Evolutionary conservation across 2,329 filamentous ascomycete species (phyloP).

Genomic region (Arthrobotrys entomopaga): DNA sequence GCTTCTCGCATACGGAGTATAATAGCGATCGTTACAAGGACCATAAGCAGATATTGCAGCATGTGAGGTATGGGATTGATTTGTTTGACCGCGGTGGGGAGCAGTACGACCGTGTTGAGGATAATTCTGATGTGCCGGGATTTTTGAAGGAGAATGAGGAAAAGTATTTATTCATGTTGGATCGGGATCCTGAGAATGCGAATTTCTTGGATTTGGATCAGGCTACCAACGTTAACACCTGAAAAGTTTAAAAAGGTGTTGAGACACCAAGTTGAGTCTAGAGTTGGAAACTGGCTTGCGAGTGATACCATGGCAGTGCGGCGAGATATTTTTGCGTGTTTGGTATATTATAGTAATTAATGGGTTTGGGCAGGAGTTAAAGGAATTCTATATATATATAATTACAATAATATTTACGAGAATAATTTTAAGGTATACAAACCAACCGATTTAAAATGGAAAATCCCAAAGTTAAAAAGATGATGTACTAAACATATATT

Average conservation of each 20-base stretch:
- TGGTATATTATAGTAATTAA: not conserved
- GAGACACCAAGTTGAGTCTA: not conserved
- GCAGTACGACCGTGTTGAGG: constrained; percentile 65
- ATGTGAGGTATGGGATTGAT: constrained; percentile 68
- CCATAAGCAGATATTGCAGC: constrained; percentile 65
- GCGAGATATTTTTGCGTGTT: not conserved
- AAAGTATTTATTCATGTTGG: not conserved
- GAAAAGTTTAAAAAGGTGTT: too few species aligned
- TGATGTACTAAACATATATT: too few species aligned
- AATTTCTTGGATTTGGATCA: not conserved
- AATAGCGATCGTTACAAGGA: constrained; percentile 67
- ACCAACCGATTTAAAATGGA: too few species aligned
- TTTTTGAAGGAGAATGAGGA: constrained; percentile 61
- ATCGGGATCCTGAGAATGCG: constrained; percentile 1
- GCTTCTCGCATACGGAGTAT: constrained; percentile 69
- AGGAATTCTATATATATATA: not conserved
- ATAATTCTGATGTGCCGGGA: constrained; percentile 68
- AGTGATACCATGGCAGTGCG: too few species aligned
- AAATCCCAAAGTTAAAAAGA: too few species aligned
- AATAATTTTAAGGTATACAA: too few species aligned
- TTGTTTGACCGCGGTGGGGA: constrained; percentile 68
- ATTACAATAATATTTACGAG: not conserved
- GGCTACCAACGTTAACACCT: not conserved
- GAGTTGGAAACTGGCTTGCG: too few species aligned
- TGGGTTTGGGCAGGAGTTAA: not conserved